These are phyloP conservation scores for Mrakiaceae sp. DNA, from an alignment of 1,284 basidiomycete species.

Conservation along the genomic window DNA sequence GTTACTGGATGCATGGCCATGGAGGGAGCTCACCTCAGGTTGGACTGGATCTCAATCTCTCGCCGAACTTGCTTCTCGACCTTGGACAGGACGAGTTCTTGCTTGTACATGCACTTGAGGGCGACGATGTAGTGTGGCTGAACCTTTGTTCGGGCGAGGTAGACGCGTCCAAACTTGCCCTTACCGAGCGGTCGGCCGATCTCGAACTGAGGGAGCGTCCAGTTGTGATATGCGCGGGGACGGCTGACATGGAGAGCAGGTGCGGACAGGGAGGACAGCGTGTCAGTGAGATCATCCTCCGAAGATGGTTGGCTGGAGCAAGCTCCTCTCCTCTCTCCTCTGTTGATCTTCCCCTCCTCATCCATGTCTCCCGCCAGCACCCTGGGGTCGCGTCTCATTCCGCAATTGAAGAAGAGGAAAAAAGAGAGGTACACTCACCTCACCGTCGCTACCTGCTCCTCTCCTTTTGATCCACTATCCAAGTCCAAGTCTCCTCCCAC, in stretches of 20 bases:
- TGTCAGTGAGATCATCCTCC: too few relatives aligned
- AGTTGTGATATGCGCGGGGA: conserved; percentile 21
- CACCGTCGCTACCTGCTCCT: not conserved
- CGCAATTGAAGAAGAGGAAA: too few relatives aligned
- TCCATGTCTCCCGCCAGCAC: too few relatives aligned
- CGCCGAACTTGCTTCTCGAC: conserved; percentile 90
- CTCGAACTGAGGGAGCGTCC: conserved; percentile 50
- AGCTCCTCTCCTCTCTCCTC: too few relatives aligned
- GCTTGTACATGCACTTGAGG: conserved; percentile 94
- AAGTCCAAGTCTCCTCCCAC: conserved; percentile 14
- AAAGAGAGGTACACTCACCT: conserved; percentile 7
- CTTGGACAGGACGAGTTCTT: conserved; percentile 75
- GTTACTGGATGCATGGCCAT: not conserved
- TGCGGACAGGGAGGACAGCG: too few relatives aligned
- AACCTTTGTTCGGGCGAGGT: conserved; percentile 88
- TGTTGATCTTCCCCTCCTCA: too few relatives aligned
- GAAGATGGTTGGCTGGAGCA: too few relatives aligned
- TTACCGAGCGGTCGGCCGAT: conserved; percentile 94
- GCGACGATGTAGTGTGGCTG: conserved; percentile 88
- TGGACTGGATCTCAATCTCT: conserved; percentile 95
- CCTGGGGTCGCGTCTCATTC: too few relatives aligned
- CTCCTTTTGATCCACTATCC: not conserved
- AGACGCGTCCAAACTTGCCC: conserved; percentile 97
- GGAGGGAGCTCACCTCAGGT: conserved; percentile 33
- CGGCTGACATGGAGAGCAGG: not conserved